Evolutionary conservation across 106 monocot genomes (phyloP).

Genomic region (Phalaenopsis equestris): DNA sequence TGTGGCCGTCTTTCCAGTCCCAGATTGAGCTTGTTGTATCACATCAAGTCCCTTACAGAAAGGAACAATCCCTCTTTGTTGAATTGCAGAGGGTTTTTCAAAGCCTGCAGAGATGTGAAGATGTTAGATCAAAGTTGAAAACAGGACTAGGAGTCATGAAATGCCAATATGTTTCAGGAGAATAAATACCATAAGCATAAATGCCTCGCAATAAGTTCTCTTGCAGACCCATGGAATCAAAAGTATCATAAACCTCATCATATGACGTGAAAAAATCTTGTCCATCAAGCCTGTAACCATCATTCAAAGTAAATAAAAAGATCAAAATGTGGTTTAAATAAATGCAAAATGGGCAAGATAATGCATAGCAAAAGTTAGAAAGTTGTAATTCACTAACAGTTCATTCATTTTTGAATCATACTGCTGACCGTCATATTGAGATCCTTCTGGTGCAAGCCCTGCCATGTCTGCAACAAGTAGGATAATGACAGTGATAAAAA

Average conservation of each 20-base stretch:
- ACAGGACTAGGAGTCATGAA: background rate
- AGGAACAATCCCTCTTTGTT: conserved; percentile 25
- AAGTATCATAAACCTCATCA: conserved; percentile 23
- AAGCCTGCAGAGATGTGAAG: conserved; percentile 13
- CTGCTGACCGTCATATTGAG: conserved; percentile 47
- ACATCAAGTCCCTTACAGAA: conserved; percentile 21
- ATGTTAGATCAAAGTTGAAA: background rate
- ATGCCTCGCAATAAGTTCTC: conserved; percentile 31
- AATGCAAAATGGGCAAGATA: background rate
- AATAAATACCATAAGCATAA: conserved; percentile 25
- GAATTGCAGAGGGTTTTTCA: conserved; percentile 34
- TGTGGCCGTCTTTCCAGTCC: conserved; percentile 31
- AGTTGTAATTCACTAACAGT: conserved; percentile 12
- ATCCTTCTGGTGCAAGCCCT: conserved; percentile 44
- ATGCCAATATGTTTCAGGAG: background rate
- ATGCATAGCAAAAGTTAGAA: background rate
- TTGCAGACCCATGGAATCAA: conserved; percentile 33
- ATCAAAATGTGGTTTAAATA: background rate
- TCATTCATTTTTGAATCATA: conserved; percentile 58
- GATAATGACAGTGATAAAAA: background rate
- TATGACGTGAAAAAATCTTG: conserved; percentile 27
- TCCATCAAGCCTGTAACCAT: conserved; percentile 9
- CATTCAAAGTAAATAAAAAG: background rate
- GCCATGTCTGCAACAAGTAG: conserved; percentile 32
- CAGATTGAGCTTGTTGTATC: conserved; percentile 30